These are phyloP conservation scores for Cladobotryum mycophilum DNA, from an alignment of 2,329 filamentous ascomycete species.

Conservation along the genomic window DNA sequence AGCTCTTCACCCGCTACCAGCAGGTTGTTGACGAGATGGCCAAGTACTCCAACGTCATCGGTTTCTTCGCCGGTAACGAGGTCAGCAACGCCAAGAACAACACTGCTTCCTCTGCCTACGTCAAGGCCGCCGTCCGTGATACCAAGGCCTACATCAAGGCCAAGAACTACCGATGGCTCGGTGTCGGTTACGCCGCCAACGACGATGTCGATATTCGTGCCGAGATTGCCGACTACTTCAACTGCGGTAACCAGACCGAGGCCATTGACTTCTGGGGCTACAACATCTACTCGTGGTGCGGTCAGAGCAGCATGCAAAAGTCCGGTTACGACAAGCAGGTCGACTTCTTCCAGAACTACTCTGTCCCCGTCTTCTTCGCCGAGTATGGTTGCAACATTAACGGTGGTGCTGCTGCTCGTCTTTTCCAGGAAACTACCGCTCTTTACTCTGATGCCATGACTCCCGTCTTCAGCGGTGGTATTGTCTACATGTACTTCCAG, in stretches of 20 bases:
- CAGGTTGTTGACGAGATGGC: slow-evolving; percentile 73
- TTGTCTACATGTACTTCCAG: slow-evolving; percentile 98
- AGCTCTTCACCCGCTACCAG: slow-evolving; percentile 75
- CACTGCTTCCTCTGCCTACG: slow-evolving; percentile 83
- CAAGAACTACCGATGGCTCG: slow-evolving; percentile 70
- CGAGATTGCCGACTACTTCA: slow-evolving; percentile 86
- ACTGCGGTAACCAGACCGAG: slow-evolving; percentile 63
- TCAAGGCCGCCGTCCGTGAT: slow-evolving; percentile 96
- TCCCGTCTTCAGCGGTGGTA: slow-evolving; percentile 84
- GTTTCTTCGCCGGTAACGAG: slow-evolving; percentile 98
- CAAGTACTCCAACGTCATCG: slow-evolving; percentile 84
- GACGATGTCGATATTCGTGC: slow-evolving; percentile 79
- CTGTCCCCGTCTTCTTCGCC: slow-evolving; percentile 94
- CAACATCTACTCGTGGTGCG: slow-evolving; percentile 99
- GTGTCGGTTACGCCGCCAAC: slow-evolving; percentile 93
- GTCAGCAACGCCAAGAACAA: slow-evolving; percentile 86
- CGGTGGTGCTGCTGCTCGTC: slow-evolving; percentile 56
- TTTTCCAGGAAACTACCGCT: slow-evolving; percentile 77
- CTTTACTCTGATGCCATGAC: slow-evolving; percentile 81
- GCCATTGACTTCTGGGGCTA: slow-evolving; percentile 98
- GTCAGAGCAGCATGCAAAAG: slow-evolving; percentile 64
- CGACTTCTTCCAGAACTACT: slow-evolving; percentile 80
- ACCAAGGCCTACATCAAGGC: slow-evolving; percentile 88
- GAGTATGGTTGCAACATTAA: slow-evolving; percentile 91
- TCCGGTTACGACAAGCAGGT: slow-evolving; percentile 82